These are phyloP conservation scores for Hypomyces rosellus DNA, from an alignment of 2,329 filamentous ascomycete genomes.

Conservation along the genomic window DNA sequence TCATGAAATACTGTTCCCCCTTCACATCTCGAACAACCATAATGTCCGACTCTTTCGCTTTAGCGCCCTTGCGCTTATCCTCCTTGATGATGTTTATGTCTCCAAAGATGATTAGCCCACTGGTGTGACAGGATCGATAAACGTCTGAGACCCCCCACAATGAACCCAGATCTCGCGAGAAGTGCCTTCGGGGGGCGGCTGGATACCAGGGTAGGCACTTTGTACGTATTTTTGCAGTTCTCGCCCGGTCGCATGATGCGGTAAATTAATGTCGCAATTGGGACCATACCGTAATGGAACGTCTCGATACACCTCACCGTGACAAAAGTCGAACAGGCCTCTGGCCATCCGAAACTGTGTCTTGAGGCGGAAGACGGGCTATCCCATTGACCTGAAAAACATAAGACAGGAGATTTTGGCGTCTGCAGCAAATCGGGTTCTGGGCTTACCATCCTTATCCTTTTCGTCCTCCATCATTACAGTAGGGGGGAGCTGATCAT, in stretches of 20 bases:
- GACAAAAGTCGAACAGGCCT: slow-evolving; percentile 16
- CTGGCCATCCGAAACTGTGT: slow-evolving; percentile 18
- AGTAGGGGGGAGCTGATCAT: too few relatives aligned
- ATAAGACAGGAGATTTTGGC: too few relatives aligned
- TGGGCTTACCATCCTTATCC: too few relatives aligned
- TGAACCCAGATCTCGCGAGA: slow-evolving; percentile 16
- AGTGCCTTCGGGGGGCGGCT: not conserved
- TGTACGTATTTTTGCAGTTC: slow-evolving; percentile 4
- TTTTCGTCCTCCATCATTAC: too few relatives aligned
- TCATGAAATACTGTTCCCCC: too few relatives aligned
- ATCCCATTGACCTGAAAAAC: slow-evolving; percentile 12
- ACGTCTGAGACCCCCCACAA: slow-evolving; percentile 7
- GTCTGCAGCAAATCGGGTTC: too few relatives aligned
- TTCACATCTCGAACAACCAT: too few relatives aligned
- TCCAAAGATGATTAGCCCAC: slow-evolving; percentile 16
- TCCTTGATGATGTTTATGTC: slow-evolving; percentile 11
- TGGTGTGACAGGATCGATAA: not conserved
- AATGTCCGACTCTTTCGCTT: too few relatives aligned
- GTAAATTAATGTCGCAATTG: not conserved
- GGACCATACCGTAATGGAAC: slow-evolving; percentile 10
- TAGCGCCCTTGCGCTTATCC: not conserved
- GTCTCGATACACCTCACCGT: slow-evolving; percentile 11
- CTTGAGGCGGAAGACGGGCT: slow-evolving; percentile 14
- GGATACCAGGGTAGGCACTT: not conserved
- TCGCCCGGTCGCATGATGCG: not conserved